Conservation (phyloP, 31 red algal species). For the Asparagopsis taxiformis region DNA sequence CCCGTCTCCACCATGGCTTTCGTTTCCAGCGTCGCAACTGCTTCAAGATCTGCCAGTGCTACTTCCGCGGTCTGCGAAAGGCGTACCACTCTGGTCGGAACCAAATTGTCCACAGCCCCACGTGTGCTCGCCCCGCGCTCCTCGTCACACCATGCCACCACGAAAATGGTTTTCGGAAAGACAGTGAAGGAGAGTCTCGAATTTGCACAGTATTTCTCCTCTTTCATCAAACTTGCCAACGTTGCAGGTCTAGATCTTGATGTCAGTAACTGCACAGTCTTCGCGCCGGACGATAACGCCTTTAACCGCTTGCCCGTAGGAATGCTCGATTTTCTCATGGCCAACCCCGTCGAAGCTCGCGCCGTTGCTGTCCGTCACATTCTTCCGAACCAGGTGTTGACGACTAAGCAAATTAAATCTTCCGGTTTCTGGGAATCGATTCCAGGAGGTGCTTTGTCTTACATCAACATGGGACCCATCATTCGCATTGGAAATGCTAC, state of each 20-base stretch:
- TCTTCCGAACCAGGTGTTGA: slow-evolving; percentile 22
- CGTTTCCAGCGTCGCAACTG: background rate
- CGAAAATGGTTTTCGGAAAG: slow-evolving; percentile 29
- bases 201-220: background rate
- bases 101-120: background rate
- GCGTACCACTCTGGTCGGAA: background rate
- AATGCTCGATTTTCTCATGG: slow-evolving; percentile 14
- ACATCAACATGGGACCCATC: slow-evolving; percentile 19
- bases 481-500: slow-evolving; percentile 38
- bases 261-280: slow-evolving; percentile 36
- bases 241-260: slow-evolving; percentile 8
- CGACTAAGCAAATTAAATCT: slow-evolving; percentile 36
- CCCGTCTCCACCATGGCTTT: slow-evolving; percentile 41
- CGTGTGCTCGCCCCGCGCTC: background rate
- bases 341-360: slow-evolving; percentile 7
- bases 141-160: slow-evolving; percentile 1
- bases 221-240: slow-evolving; percentile 13
- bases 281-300: slow-evolving; percentile 55
- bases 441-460: slow-evolving; percentile 40
- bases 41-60: background rate
- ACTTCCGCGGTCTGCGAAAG: slow-evolving; percentile 2
- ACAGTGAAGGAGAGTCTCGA: slow-evolving; percentile 34
- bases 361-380: slow-evolving; percentile 48
- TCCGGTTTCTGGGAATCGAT: slow-evolving; percentile 40
- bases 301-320: slow-evolving; percentile 39